Percentiles rank a stretch among this genome's conserved stretches.
These are phyloP conservation scores for Arabis alpina DNA, from an alignment of 345 rosid genomes.

Conservation along the genomic window DNA sequence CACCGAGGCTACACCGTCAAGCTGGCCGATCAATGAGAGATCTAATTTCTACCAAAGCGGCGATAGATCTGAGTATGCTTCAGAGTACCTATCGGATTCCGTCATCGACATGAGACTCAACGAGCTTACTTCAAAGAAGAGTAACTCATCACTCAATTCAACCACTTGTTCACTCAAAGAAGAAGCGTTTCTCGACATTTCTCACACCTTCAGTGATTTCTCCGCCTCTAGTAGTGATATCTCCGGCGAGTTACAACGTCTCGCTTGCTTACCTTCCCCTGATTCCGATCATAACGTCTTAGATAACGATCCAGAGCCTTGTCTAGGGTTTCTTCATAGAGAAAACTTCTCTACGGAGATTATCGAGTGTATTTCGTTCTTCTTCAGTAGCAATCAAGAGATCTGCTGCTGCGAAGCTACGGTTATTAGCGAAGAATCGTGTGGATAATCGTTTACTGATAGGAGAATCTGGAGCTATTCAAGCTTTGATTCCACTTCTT, in stretches of 20 bases:
- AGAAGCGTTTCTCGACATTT: slow-evolving; percentile 63
- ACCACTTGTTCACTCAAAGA: slow-evolving; percentile 48
- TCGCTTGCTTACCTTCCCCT: slow-evolving; percentile 70
- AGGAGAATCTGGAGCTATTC: slow-evolving; percentile 95
- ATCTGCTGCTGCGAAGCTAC: slow-evolving; percentile 91
- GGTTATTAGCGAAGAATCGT: slow-evolving; percentile 87
- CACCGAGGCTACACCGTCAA: slow-evolving; percentile 55
- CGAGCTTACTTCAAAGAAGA: slow-evolving; percentile 61
- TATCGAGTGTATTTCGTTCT: slow-evolving; percentile 80
- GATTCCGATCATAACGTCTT: slow-evolving; percentile 38
- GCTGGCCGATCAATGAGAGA: slow-evolving; percentile 89
- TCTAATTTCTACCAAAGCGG: slow-evolving; percentile 62
- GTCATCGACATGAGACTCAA: slow-evolving; percentile 88
- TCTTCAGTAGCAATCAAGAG: slow-evolving; percentile 75
- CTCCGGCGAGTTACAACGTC: slow-evolving; percentile 89
- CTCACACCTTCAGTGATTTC: slow-evolving; percentile 82
- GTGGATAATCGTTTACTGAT: slow-evolving; percentile 79
- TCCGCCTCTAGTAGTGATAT: slow-evolving; percentile 90
- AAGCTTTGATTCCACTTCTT: slow-evolving; percentile 78
- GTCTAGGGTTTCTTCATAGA: slow-evolving; percentile 77
- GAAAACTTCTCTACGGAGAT: slow-evolving; percentile 91
- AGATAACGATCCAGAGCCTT: slow-evolving; percentile 55
- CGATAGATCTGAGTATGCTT: slow-evolving; percentile 53
- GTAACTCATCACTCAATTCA: slow-evolving; percentile 48
- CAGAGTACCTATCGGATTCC: slow-evolving; percentile 82